Base-by-base conservation (phyloP, 495 filamentous ascomycete species). In the Trypethelium eluteriae region DNA sequence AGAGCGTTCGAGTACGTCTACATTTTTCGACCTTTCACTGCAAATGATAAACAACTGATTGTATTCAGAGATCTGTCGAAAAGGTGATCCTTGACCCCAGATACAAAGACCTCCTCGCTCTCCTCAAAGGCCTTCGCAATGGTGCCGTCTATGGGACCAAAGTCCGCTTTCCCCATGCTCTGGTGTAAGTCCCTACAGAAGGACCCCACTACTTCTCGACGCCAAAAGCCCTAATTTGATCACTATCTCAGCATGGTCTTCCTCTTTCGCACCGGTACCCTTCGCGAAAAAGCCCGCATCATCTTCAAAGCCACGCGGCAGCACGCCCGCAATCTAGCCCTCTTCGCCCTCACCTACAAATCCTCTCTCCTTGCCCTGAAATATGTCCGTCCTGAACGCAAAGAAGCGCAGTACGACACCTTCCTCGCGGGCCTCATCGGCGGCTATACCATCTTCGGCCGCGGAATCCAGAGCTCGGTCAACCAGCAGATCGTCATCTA, bases 401-500 rank as follows among this genome's bases (percentile, higher is more conserved):
- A 83, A 64, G 84, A 85, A 68, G 85, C 89, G 38, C 85, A 83
- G 74, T 6, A 11, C 12, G 38, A 41, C n/a, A 85, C 85, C 64
- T 94, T 99, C 79, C 78, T 97, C 68, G 89, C 94, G n/a, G 94
- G 94, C 9, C 77, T 96, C 35, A 71, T 96, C 61, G 95, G 93
- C 71, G 94, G 94, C 7, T 99, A 97, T 81, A 74, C 87, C 62
- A 91, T 59, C 41, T 99, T 99, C 75, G 94, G 93, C 56, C 84
- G 89, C 59, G 88, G 88, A 68, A 85, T 83, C 73, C 87, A 88
- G 71, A 88, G 86, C 63, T 88, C 83, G 72, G 88, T 99, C 63
- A 96, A 89, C 78, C 90, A 97, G 81, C 94, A 99, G 84, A 98
- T 99, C 76, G 92, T 96, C 71, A 89, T 97, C 70, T 99, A 98